Base-by-base conservation (phyloP, 345 rosid genomes). In the Linum usitatissimum region DNA sequence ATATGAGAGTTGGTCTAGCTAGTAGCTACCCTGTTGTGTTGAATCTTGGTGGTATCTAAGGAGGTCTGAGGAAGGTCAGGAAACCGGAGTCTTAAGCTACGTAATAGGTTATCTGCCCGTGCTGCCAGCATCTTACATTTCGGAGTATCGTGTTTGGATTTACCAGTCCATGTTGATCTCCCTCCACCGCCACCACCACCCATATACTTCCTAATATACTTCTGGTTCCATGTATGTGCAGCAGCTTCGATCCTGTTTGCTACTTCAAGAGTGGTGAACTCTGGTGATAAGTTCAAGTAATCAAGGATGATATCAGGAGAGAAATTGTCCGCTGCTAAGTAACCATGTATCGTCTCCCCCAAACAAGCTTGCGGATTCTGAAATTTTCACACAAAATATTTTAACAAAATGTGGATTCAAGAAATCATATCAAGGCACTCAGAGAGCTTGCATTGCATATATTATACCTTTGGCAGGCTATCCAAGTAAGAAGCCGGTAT, bases 341-440 rank as follows among this genome's bases (percentile, higher is more conserved):
- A 70, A 8, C 60, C 63, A 60, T 75, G 75, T 45, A 75, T 62
- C n/a, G 34, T 63, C 54, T 75, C 77, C 2, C 79, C 75, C 13
- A 78, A 62, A 64, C 77, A 78, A 55, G 73, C 66, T 65, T 72
- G 72, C 60, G 75, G 79, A n/a, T 57, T 69, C 82, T 78, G 82
- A 59, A 59, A 73, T 39, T 45, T 38, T 20, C 1, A 10, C 28
- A 51, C 31, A 42, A 34, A 34, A 34, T 4, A 7, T 4, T 34
- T 23, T 0, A 23, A 34, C 38, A 34, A 34, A 34, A 34, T 34
- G 38, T 34, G 38, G 38, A 7, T 34, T 34, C 8, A 34, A 34
- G 38, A 4, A 34, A 34, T 34, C 38, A 34, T 34, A 23, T 23
- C 28, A 23, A 23, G 28, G 28, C 28, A 23, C 28, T 23, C 28